Conservation (phyloP, 495 filamentous ascomycete species). For the Xylaria longipes region DNA sequence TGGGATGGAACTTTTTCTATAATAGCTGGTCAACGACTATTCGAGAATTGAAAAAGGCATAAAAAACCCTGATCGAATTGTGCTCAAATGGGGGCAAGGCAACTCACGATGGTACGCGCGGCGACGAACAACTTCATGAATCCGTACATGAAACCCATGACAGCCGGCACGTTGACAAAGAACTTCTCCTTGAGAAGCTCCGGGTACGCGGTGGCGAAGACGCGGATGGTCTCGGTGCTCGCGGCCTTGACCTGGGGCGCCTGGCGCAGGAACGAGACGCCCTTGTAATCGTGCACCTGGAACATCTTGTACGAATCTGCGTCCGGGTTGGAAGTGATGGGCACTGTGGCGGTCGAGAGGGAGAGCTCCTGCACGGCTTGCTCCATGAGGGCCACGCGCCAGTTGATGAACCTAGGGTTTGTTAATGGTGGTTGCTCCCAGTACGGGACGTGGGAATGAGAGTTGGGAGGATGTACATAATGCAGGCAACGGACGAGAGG, state of each 20-base stretch:
- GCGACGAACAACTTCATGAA: conserved; percentile 81
- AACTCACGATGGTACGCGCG: conserved; percentile 66
- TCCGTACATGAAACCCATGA: conserved; percentile 87
- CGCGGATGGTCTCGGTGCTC: conserved; percentile 76
- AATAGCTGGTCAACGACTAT: background rate
- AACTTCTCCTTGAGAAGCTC: conserved; percentile 89
- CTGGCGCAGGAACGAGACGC: conserved; percentile 78
- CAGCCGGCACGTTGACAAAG: conserved; percentile 86
- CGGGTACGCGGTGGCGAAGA: conserved; percentile 80
- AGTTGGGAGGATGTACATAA: background rate
- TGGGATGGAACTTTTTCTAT: conserved; percentile 78
- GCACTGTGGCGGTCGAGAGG: conserved; percentile 66
- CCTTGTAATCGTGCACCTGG: conserved; percentile 90
- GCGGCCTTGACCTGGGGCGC: conserved; percentile 72
- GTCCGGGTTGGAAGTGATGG: conserved; percentile 77
- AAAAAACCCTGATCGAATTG: background rate
- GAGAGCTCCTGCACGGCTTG: conserved; percentile 72
- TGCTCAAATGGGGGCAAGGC: background rate
- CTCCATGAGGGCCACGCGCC: conserved; percentile 89
- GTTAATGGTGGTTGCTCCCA: conserved; percentile 19
- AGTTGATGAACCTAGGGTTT: conserved; percentile 73
- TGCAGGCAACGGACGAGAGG: too few species aligned
- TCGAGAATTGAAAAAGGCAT: background rate
- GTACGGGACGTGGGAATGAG: background rate
- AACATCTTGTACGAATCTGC: conserved; percentile 84